Evolutionary conservation across 768 basidiomycete genomes (phyloP), one percentile per base, ranked within the genome.

Genomic region (Leccinum imitatum): DNA sequence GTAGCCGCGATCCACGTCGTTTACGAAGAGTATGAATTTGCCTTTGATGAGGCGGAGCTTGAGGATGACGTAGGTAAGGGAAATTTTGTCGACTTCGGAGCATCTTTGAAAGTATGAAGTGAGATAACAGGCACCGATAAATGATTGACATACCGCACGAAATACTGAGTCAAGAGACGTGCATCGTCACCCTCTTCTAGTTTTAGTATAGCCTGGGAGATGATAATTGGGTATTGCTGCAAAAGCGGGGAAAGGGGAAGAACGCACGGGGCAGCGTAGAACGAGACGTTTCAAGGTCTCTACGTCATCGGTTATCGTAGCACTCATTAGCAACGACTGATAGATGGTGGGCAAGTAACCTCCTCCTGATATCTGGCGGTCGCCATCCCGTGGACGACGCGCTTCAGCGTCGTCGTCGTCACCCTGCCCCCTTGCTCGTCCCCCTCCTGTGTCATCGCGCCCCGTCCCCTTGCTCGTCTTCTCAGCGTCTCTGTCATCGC

Each of bases 21-120:
- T 98, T 56, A 98, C 96, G 68, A 99, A 99, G 41, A 99, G 76
- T 63, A 99, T 90, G 67, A 90, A 92, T 85, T 98, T 98, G 47
- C 97, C 97, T 71, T 90, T 87, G 75, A 98, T 88, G 59, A 99
- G 89, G 72, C 88, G 92, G 66, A 99, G 87, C 74, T 98, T 98
- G 71, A 98, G 87, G 62, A 98, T 92, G 37, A 98, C 95, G 71
- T 96, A 99, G 30, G 89, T 87, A 61, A 98, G 82, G 14, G 76
- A 98, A 99, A n/a, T n/a, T 76, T 98, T 99, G 83, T 98, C 95
- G 63, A 87, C 85, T 82, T 98, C 97, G 13, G 92, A 86, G 69
- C 93, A 94, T 62, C 90, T 91, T 41, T n/a, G n/a, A 62, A 59
- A 44, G 21, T 33, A 25, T 67, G 31, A 65, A 50, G 21, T 27